These are phyloP conservation scores for Saprolegnia parasitica DNA, from an alignment of 352 stramenopile genomes.

Conservation along the genomic window DNA sequence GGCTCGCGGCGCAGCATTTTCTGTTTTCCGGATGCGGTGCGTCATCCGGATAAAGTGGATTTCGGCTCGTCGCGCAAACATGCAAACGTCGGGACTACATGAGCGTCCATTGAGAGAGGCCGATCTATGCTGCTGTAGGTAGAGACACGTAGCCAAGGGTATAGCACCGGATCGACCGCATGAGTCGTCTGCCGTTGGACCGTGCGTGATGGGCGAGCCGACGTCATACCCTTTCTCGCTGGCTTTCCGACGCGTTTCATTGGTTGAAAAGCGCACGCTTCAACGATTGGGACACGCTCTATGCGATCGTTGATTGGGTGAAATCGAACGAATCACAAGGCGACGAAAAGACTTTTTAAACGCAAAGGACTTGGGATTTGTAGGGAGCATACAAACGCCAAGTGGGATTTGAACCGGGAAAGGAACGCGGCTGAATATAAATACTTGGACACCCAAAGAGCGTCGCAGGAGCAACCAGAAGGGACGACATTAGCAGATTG, in stretches of 20 bases:
- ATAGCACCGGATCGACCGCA: too few relatives aligned
- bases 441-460: constrained; percentile 13
- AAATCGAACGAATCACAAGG: neutral
- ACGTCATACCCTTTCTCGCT: neutral
- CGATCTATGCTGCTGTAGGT: too few relatives aligned
- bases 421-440: constrained; percentile 20
- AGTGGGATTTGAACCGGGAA: neutral
- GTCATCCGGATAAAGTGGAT: constrained; percentile 19
- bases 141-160: too few relatives aligned
- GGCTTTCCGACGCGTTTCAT: neutral
- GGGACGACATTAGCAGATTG: constrained; percentile 12
- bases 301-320: neutral
- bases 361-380: neutral
- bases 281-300: neutral
- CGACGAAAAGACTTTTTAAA: neutral
- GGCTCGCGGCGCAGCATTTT: constrained; percentile 26
- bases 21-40: neutral
- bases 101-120: too few relatives aligned
- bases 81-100: neutral
- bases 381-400: neutral
- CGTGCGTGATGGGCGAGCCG: too few relatives aligned
- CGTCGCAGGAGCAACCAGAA: constrained; percentile 7
- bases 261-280: neutral
- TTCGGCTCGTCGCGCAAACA: constrained; percentile 11
- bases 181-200: too few relatives aligned